These are phyloP conservation scores for Sporopachydermia lactativora DNA, from an alignment of 805 yeast species.

Conservation along the genomic window DNA sequence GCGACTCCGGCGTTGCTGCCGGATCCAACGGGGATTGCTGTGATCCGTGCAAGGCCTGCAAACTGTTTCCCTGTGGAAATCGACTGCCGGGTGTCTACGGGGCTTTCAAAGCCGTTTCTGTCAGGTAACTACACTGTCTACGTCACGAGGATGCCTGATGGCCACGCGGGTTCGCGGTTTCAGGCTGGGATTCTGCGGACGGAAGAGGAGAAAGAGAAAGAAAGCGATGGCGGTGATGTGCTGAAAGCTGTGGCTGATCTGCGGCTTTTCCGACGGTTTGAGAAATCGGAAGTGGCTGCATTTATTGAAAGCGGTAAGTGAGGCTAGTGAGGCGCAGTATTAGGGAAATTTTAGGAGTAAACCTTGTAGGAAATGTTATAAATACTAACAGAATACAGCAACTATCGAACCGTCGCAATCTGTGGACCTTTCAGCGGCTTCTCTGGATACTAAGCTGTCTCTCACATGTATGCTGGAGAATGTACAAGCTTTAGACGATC, in stretches of 20 bases:
- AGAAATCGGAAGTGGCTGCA: background rate
- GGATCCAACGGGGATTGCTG: conserved; percentile 31
- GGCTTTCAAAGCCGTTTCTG: conserved; percentile 23
- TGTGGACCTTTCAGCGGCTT: conserved; percentile 23
- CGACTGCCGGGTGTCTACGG: conserved; percentile 25
- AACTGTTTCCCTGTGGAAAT: conserved; percentile 42
- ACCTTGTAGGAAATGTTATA: too few species aligned
- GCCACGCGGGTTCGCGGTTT: background rate
- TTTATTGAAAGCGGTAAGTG: background rate
- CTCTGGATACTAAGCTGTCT: conserved; percentile 43
- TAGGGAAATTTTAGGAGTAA: too few species aligned
- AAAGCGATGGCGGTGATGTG: background rate
- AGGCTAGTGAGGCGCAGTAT: too few species aligned
- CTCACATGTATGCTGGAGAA: conserved; percentile 26
- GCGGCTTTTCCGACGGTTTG: background rate
- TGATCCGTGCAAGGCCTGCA: conserved; percentile 31
- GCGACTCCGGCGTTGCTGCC: conserved; percentile 63
- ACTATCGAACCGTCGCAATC: conserved; percentile 7
- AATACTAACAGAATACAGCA: conserved; percentile 7
- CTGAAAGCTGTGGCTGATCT: background rate
- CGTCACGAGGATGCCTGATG: conserved; percentile 11
- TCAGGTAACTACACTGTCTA: conserved; percentile 33
- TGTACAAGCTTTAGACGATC: conserved; percentile 35
- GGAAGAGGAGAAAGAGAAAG: background rate
- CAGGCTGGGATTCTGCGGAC: background rate